phyloP scores from a whole-genome alignment of 805 yeast genomes.

The Cyberlindnera xylosilytica region DNA sequence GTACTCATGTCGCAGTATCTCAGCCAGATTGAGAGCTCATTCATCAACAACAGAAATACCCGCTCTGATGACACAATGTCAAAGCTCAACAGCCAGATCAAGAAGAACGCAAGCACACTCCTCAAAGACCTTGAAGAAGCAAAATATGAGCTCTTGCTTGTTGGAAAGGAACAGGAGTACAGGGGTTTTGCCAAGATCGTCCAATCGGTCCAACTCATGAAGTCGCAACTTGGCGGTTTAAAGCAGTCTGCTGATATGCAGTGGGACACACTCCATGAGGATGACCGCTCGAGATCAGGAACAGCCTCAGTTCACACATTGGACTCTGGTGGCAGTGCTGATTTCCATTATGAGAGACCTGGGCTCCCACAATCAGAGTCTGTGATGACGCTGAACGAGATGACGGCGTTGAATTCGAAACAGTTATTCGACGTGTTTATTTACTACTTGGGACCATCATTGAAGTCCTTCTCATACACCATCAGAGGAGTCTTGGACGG shows the following conservation, averaged over 20 bases:
- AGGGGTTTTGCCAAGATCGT: constrained; percentile 43
- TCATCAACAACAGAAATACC: constrained; percentile 40
- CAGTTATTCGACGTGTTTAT: constrained; percentile 64
- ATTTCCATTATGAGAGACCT: background rate
- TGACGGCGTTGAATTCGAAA: constrained; percentile 27
- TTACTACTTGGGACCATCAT: constrained; percentile 67
- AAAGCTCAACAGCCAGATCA: constrained; percentile 36
- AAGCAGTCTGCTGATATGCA: constrained; percentile 68
- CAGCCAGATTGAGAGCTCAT: constrained; percentile 46
- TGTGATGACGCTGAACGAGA: constrained; percentile 12
- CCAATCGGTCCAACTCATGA: constrained; percentile 46
- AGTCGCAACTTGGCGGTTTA: constrained; percentile 63
- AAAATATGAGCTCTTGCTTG: constrained; percentile 51
- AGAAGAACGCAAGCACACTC: constrained; percentile 38
- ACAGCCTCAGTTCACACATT: constrained; percentile 6
- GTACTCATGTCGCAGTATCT: constrained; percentile 49
- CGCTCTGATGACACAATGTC: constrained; percentile 33
- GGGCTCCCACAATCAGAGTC: constrained; percentile 10
- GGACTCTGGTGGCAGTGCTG: constrained; percentile 2
- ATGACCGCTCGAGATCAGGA: background rate
- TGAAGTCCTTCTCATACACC: constrained; percentile 62
- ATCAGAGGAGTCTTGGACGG: constrained; percentile 58
- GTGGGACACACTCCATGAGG: constrained; percentile 46
- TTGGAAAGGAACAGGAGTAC: constrained; percentile 58
- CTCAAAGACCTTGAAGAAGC: constrained; percentile 51